Evolutionary conservation across 2,329 filamentous ascomycete genomes (phyloP), one percentile per base, ranked within the genome.

Genomic region (Apiospora hydei): DNA sequence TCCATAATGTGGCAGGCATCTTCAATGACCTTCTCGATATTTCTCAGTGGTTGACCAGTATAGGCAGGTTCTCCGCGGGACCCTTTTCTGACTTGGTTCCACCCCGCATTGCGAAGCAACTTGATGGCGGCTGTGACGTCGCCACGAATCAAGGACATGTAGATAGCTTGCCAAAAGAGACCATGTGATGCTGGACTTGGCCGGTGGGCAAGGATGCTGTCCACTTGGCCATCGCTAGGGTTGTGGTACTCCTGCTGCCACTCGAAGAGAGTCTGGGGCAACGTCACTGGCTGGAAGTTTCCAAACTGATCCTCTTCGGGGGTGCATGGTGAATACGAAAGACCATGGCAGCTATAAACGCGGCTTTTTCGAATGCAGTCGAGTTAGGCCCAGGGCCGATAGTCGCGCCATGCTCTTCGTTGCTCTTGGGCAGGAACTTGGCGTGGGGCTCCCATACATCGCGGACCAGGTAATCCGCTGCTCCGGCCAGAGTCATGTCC

Each of bases 101-200:
- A 98, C 44, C 94, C 93, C 14, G 94, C 94, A 70, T 90, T 88
- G 72, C 87, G 88, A 67, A 98, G 85, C 41, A 97, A 82, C 67
- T 88, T 84, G n/a, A 92, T 86, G 1, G 92, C 91, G 57, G 90
- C 89, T 18, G 81, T 77, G 61, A 97, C 88, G 72, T 92, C 91
- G 57, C 95, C 96, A 67, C 95, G 92, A 38, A 97, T 85, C 30
- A 95, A 85, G 18, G 91, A 86, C 71, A 90, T 89, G 76, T 92
- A 93, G n/a, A 98, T 85, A 1, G 91, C 91, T 78, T 95, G 93
- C 96, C 96, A 98, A 82, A 94, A 98, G 47, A 93, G 85, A 38
- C 87, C 85, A 77, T 96, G 93, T 61, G 90, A 90, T 1, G 94
- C 92, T 30, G 95, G 94, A 72, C 93, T 93, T 0, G 93, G 93